Evolutionary conservation across 768 basidiomycete genomes (phyloP).

Genomic region (Hericium coralloides): DNA sequence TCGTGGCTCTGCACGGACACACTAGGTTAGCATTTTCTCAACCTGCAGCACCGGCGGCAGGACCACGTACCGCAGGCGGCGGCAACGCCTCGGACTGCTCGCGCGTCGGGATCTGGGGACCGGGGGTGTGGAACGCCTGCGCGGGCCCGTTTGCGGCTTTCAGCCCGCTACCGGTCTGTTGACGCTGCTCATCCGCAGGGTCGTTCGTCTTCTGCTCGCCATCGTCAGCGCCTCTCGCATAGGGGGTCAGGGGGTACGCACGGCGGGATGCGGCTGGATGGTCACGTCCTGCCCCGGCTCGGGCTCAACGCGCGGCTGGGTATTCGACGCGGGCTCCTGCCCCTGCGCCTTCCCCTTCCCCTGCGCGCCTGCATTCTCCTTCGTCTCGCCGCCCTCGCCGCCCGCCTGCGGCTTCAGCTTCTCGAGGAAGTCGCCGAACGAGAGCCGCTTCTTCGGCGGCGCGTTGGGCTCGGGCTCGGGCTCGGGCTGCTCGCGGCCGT

Average conservation of each 20-base stretch:
- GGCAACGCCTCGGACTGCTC: constrained; percentile 35
- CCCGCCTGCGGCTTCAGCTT: not conserved
- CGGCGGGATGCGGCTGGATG: constrained; percentile 51
- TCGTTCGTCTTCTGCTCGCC: constrained; percentile 43
- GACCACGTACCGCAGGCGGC: constrained; percentile 33
- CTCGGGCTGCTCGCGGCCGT: too few relatives aligned
- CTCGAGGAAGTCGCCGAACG: not conserved
- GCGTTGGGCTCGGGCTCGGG: too few relatives aligned
- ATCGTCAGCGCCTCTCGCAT: not conserved
- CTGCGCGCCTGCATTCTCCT: too few relatives aligned
- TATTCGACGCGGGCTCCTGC: not conserved
- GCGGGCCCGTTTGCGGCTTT: constrained; percentile 17
- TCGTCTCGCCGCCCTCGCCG: too few relatives aligned
- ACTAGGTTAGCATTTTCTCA: not conserved
- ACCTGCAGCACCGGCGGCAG: too few relatives aligned
- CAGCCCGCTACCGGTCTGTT: constrained; percentile 9
- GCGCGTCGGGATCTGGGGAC: constrained; percentile 37
- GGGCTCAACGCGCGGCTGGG: not conserved
- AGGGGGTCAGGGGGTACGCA: constrained; percentile 17
- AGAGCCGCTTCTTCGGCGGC: too few relatives aligned
- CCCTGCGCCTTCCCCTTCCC: not conserved
- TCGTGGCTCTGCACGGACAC: constrained; percentile 35
- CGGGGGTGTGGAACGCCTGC: constrained; percentile 30
- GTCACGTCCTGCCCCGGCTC: constrained; percentile 27
- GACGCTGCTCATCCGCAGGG: constrained; percentile 33